Base-by-base conservation (phyloP, 345 rosid species). In the Reutealis trisperma region DNA sequence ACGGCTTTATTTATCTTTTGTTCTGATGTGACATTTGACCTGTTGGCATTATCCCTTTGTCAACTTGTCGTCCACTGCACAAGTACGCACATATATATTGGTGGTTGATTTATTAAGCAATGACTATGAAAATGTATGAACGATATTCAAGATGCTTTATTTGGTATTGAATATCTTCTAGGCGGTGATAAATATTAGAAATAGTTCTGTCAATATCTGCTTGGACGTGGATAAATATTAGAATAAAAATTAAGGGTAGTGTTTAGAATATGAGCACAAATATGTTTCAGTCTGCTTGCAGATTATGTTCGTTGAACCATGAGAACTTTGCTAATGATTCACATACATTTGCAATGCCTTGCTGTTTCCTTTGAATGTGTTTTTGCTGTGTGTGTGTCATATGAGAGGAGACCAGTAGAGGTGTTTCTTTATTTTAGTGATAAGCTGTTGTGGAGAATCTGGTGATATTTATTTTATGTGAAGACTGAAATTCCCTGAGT, bases 1-100 rank as follows among this genome's bases (percentile, higher is more conserved):
- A 44, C 27, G 11, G 62, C 67, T n/a, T 57, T 75, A 51, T 41
- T 52, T 0, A 47, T 63, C 41, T 32, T 67, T 71, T 58, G 63
- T 67, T 51, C 21, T 75, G 78, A 79, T 45, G 70, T 80, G 83
- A 80, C 66, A 47, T 76, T 75, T 19, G 47, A 61, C 75, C 77
- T 74, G 45, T 77, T 70, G 78, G 63, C 76, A 78, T 51, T 44
- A 62, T 21, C 65, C 72, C 16, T 49, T 34, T 80, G 72, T 69
- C 75, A 75, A 65, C 58, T 71, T 63, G 71, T 55, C 49, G 27
- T 57, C 59, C 60, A 12, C 47, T 24, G 55, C 54, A 22, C 63
- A 34, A 18, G 45, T 47, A 68, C 42, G 34, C 27, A 57, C 24
- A 55, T 59, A 55, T 32, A 6, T 24, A 8, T 60, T 37, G 70